Percentiles rank a stretch among this genome's conserved stretches.
Evolutionary conservation across 164 flowering plant genomes (phyloP).

Genomic region (Liquidambar formosana): DNA sequence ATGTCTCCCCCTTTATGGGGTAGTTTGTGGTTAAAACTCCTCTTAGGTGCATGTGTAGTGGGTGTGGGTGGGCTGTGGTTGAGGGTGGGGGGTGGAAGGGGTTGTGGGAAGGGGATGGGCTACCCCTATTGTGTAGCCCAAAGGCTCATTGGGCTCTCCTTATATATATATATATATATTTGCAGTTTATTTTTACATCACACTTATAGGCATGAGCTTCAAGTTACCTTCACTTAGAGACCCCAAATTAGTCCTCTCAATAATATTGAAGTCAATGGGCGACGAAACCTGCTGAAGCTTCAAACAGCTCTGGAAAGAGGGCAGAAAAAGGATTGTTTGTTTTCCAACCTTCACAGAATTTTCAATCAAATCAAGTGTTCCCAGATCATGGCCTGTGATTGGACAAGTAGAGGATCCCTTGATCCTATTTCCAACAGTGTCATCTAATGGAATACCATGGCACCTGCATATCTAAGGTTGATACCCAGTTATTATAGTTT

Average conservation of each 20-base stretch:
- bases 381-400: constrained; percentile 46
- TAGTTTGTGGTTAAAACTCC: too few relatives aligned
- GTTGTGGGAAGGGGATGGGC: too few relatives aligned
- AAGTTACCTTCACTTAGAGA: constrained; percentile 76
- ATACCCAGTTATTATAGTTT: neutral
- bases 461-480: constrained; percentile 68
- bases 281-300: constrained; percentile 42
- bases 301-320: constrained; percentile 47
- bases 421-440: constrained; percentile 15
- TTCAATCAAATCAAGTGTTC: constrained; percentile 43
- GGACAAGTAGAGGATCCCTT: constrained; percentile 44
- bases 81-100: too few relatives aligned
- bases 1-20: too few relatives aligned
- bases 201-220: too few relatives aligned
- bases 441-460: constrained; percentile 60
- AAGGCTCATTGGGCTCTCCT: too few relatives aligned
- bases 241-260: constrained; percentile 66
- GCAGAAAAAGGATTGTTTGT: constrained; percentile 55
- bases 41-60: too few relatives aligned
- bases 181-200: too few relatives aligned
- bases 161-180: too few relatives aligned
- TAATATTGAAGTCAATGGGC: constrained; percentile 56
- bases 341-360: constrained; percentile 67
- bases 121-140: too few relatives aligned
- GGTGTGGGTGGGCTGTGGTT: too few relatives aligned